Conservation (phyloP, 2,329 filamentous ascomycete genomes). For the Diaporthe vexans region DNA sequence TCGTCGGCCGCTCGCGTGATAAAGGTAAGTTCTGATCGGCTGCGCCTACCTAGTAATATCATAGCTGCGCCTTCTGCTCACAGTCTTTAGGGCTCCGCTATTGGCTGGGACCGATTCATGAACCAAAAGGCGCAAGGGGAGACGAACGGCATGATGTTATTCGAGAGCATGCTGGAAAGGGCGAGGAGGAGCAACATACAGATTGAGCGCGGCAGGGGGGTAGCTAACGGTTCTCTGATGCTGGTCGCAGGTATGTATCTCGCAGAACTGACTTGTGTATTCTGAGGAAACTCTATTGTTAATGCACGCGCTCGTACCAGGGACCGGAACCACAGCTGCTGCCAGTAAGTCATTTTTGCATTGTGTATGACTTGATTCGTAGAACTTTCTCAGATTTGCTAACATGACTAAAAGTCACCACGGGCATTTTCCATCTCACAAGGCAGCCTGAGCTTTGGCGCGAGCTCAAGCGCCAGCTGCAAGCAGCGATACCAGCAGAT, state of each 20-base stretch:
- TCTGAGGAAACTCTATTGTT: neutral
- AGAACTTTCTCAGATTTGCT: neutral
- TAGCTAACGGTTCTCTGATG: slow-evolving; percentile 17
- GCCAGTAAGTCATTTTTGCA: neutral
- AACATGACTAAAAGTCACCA: neutral
- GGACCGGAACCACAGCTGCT: slow-evolving; percentile 13
- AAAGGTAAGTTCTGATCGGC: neutral
- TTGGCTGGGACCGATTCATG: slow-evolving; percentile 8
- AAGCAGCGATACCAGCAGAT: neutral
- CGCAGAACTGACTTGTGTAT: too few relatives aligned
- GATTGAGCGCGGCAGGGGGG: slow-evolving; percentile 10
- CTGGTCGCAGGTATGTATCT: slow-evolving; percentile 11
- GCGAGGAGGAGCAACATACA: slow-evolving; percentile 2
- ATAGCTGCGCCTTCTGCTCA: too few relatives aligned
- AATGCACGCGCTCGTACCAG: neutral
- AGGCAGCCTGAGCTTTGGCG: slow-evolving; percentile 13
- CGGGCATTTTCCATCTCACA: slow-evolving; percentile 14
- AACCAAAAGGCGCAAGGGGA: neutral
- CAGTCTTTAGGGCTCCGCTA: neutral
- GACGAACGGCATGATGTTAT: slow-evolving; percentile 9
- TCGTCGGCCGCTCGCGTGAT: slow-evolving; percentile 12
- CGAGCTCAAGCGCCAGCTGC: slow-evolving; percentile 23
- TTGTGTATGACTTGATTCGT: accelerated
- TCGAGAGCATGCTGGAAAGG: slow-evolving; percentile 17
- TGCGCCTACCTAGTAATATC: too few relatives aligned